Conservation (phyloP, 768 basidiomycete genomes). For the Lyophyllum semitale region DNA sequence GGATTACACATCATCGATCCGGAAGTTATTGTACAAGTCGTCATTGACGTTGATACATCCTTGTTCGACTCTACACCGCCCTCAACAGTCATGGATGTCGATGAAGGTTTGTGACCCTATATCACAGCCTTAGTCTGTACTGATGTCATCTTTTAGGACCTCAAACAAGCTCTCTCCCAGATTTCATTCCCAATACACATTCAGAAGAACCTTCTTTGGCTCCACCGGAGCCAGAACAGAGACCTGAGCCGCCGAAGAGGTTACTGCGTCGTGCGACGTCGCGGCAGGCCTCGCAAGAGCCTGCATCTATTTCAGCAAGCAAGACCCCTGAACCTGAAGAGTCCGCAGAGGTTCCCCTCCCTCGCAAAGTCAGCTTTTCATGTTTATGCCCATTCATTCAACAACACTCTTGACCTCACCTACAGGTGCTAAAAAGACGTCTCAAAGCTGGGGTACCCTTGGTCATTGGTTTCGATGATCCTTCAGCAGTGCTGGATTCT, state of each 20-base stretch:
- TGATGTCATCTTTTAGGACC: slow-evolving; percentile 7
- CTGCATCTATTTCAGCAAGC: slow-evolving; percentile 17
- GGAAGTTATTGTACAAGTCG: slow-evolving; percentile 54
- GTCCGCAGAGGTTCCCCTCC: slow-evolving; percentile 22
- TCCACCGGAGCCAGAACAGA: slow-evolving; percentile 23
- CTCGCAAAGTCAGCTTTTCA: slow-evolving; percentile 30
- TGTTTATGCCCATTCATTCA: neutral
- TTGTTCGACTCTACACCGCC: slow-evolving; percentile 24
- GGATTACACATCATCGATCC: slow-evolving; percentile 44
- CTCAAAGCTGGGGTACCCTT: slow-evolving; percentile 36
- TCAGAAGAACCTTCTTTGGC: slow-evolving; percentile 50
- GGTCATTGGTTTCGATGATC: slow-evolving; percentile 47
- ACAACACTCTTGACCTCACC: slow-evolving; percentile 1
- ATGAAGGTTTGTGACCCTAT: slow-evolving; percentile 11
- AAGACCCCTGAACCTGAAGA: slow-evolving; percentile 14
- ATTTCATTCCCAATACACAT: slow-evolving; percentile 53
- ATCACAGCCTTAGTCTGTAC: neutral
- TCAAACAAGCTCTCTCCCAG: slow-evolving; percentile 41
- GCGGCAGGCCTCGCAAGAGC: slow-evolving; percentile 41
- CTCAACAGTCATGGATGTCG: slow-evolving; percentile 11
- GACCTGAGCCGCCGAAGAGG: slow-evolving; percentile 17
- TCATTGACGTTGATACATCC: slow-evolving; percentile 36
- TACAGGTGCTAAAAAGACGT: slow-evolving; percentile 46
- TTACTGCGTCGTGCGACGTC: slow-evolving; percentile 41
- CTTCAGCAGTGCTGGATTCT: slow-evolving; percentile 37